Evolutionary conservation across 257 asterid species (phyloP).

Genomic region (Capsicum rhomboideum): DNA sequence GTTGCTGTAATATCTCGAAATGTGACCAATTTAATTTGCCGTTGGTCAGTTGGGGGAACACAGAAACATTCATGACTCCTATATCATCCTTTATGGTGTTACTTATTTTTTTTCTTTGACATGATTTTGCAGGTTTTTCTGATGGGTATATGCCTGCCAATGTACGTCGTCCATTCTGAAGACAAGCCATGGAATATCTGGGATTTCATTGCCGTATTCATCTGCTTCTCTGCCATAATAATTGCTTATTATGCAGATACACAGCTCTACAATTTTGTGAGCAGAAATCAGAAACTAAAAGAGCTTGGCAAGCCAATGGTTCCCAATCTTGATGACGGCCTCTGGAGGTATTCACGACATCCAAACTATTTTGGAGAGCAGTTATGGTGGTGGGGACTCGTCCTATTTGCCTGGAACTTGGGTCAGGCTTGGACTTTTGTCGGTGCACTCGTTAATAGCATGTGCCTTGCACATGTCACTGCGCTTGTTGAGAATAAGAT

Average conservation of each 20-base stretch:
- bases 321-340: constrained; percentile 63
- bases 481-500: constrained; percentile 74
- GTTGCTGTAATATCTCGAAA: neutral
- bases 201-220: constrained; percentile 47
- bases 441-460: constrained; percentile 67
- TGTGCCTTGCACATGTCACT: constrained; percentile 81
- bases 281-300: constrained; percentile 37
- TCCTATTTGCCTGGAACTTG: constrained; percentile 63
- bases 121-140: constrained; percentile 50
- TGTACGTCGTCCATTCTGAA: constrained; percentile 56
- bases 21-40: neutral
- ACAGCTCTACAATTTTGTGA: constrained; percentile 63
- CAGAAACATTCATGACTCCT: neutral
- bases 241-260: constrained; percentile 76
- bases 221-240: constrained; percentile 54
- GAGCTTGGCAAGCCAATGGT: constrained; percentile 39
- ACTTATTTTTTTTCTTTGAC: neutral
- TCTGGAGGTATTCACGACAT: constrained; percentile 80
- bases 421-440: constrained; percentile 48
- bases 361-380: constrained; percentile 97
- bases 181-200: constrained; percentile 34
- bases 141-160: constrained; percentile 76
- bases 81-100: neutral
- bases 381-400: constrained; percentile 98
- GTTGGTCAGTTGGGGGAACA: neutral